Base-by-base conservation (phyloP, 306 rosid species). In the Malus asiatica region DNA sequence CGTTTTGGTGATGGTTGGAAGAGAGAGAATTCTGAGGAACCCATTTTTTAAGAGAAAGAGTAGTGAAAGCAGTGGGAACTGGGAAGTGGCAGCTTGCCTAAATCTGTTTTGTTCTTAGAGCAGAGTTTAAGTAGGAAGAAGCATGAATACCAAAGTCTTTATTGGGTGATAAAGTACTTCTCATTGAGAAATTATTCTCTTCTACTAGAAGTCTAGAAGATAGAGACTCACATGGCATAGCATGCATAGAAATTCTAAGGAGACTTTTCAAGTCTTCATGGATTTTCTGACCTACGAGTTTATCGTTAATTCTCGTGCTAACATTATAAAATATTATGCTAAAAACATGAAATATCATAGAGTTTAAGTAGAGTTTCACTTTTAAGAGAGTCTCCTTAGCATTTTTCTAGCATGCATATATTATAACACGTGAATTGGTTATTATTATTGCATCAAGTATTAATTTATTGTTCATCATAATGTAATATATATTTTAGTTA, bases 291-390 rank as follows among this genome's bases (percentile, higher is more conserved):
- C 2, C 38, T 33, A 5, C 6, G 2, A 6, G 8, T 35, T 35
- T 35, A 35, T 38, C 0, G 10, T 38, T 38, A 38, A 38, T 7
- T 38, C 0, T 38, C 9, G 42, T 38, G 2, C 0, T 6, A 38
- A 38, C 2, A 1, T 38, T 6, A 7, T 1, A 38, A 38, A 38
- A 38, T 38, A 38, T 38, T 38, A 0, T 38, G 10, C 0, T 1
- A 38, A 38, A 38, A 38, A 38, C 0, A 38, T 38, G 0, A 38
- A 2, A 38, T 38, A 38, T 38, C 2, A 38, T 0, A 38, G 0
- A 38, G 10, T 38, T 38, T 7, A 0, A 0, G 10, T 0, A 38
- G 9, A 7, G 42, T 38, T 6, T 0, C 0, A 38, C 0, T 38
- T 7, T 38, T 38, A 0, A 38, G 2, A 38, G 2, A 33, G 1